phyloP scores from a whole-genome alignment of 257 asterid species.

The Petunia secreta region DNA sequence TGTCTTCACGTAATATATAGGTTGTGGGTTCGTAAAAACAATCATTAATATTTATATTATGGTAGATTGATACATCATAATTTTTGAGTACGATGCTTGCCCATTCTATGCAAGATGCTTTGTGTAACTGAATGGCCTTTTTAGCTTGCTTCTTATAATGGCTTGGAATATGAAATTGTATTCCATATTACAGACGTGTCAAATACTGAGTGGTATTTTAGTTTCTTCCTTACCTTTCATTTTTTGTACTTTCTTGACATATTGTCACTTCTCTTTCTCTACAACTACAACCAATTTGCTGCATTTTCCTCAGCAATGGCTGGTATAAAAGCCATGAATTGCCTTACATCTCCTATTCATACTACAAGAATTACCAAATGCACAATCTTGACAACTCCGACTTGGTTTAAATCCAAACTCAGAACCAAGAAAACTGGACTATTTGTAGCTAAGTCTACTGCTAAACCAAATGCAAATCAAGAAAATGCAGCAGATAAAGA shows the following conservation, averaged over 20 bases:
- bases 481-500: constrained; percentile 36
- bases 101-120: too few relatives aligned
- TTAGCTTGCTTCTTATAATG: not conserved
- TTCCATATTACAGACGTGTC: constrained; percentile 22
- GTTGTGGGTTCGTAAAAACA: too few relatives aligned
- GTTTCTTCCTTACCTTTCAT: not conserved
- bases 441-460: constrained; percentile 52
- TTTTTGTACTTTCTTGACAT: not conserved
- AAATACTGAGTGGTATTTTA: constrained; percentile 1
- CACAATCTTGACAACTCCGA: constrained; percentile 35
- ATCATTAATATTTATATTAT: too few relatives aligned
- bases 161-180: not conserved
- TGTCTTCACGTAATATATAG: too few relatives aligned
- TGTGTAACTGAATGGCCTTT: too few relatives aligned
- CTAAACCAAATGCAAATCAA: constrained; percentile 58
- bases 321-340: constrained; percentile 16
- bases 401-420: constrained; percentile 36
- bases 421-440: constrained; percentile 33
- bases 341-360: constrained; percentile 17
- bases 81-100: too few relatives aligned
- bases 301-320: not conserved
- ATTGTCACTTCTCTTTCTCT: not conserved
- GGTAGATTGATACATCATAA: too few relatives aligned
- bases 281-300: not conserved
- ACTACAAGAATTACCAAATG: constrained; percentile 28